Evolutionary conservation across 176 grass and related monocot genomes (phyloP), one percentile per base, ranked within the genome.

Genomic region (Aegilops longissima): DNA sequence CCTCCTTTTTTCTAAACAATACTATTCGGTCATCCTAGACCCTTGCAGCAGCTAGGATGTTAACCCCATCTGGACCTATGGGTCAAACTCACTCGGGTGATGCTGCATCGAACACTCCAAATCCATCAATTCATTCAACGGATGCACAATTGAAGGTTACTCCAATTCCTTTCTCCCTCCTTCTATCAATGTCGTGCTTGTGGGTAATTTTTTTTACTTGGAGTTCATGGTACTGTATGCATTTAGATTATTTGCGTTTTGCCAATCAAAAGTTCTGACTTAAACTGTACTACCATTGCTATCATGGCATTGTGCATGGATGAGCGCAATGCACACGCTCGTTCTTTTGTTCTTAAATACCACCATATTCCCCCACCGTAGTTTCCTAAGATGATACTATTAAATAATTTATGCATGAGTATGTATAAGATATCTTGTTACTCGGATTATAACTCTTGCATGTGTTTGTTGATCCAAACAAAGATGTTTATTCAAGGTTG

Each of bases 41-140:
- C 61, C 93, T 99, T 84, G 97, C 97, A n/a, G 97, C 94, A 29
- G 94, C 94, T 64, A 99, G 97, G 84, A 99, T 99, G 97, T 83
- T 99, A 90, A 99, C 97, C 8, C 97, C 97, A 85, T 94, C 97
- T 27, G 97, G 94, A 51, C 89, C 94, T 45, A 91, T 94, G 92
- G 94, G 94, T 71, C 97, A 98, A 90, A 81, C 97, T 77, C 97
- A 94, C 64, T 99, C 94, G 97, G 97, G 92, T 31, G 97, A 96
- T 89, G 82, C 97, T 73, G 87, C 77, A 76, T 91, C 94, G 0
- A 99, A 99, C 76, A 91, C 58, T 88, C 88, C 97, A 83, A 94
- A 87, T 85, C 84, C 89, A 69, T 82, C 97, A 61, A 82, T 80
- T 70, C 97, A 94, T 84, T 99, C 92, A 18, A 70, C 89, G 21